These are phyloP conservation scores for Neurospora africana DNA, from an alignment of 495 filamentous ascomycete species.

Conservation along the genomic window DNA sequence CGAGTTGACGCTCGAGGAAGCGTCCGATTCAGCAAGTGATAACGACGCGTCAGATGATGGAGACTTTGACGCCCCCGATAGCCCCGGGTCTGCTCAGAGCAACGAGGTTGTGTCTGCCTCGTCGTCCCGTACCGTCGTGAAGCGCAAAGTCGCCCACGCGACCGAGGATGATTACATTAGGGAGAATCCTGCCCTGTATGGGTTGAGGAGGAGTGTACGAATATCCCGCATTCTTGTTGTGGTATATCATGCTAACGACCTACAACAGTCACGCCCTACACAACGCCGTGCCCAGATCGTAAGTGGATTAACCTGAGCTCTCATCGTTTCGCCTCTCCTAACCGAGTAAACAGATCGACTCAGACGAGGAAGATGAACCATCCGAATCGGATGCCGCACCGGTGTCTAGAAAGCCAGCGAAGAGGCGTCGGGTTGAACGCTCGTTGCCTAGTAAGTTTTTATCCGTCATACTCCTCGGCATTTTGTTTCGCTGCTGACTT, in stretches of 20 bases:
- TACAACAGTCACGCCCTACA: constrained; percentile 36
- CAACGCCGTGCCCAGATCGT: constrained; percentile 40
- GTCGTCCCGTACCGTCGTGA: constrained; percentile 51
- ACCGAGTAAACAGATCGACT: constrained; percentile 48
- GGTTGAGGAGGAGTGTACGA: constrained; percentile 79
- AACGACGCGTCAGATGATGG: constrained; percentile 70
- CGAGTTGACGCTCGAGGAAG: constrained; percentile 28
- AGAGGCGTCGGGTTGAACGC: constrained; percentile 39
- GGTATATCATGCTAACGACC: constrained; percentile 24
- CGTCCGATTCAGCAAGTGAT: constrained; percentile 39
- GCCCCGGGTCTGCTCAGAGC: constrained; percentile 41
- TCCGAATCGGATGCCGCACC: constrained; percentile 56
- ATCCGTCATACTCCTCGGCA: not conserved
- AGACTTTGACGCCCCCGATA: constrained; percentile 63
- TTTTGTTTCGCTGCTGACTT: constrained; percentile 14
- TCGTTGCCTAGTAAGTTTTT: constrained; percentile 37
- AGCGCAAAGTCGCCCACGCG: constrained; percentile 58
- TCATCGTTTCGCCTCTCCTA: constrained; percentile 7
- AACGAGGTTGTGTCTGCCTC: constrained; percentile 49
- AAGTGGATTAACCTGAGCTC: constrained; percentile 16
- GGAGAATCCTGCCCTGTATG: constrained; percentile 93
- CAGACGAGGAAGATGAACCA: constrained; percentile 62
- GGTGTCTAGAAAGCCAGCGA: constrained; percentile 35
- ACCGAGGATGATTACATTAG: constrained; percentile 74
- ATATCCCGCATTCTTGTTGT: not conserved